These are phyloP conservation scores for Suhomyces panamericanus DNA, from an alignment of 1,139 yeast genomes.

Conservation along the genomic window DNA sequence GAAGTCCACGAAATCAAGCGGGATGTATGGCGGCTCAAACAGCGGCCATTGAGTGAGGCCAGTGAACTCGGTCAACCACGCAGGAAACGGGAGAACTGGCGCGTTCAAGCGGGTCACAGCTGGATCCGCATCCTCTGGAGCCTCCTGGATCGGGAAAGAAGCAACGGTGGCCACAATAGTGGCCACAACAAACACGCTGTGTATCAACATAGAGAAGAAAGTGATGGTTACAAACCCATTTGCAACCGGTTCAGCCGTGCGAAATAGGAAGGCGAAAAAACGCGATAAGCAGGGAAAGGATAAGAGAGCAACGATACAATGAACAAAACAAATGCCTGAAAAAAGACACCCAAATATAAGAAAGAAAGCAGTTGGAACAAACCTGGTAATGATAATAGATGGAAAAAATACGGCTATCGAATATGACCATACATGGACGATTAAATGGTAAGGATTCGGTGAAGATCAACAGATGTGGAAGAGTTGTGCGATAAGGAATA, in stretches of 20 bases:
- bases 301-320: no score
- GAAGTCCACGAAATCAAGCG: slow-evolving; percentile 69
- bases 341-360: no score
- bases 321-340: no score
- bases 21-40: slow-evolving; percentile 80
- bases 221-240: not conserved
- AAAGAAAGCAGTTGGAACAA: no score
- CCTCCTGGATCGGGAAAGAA: not conserved
- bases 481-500: no score
- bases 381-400: no score
- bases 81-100: slow-evolving; percentile 58
- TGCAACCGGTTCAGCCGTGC: not conserved
- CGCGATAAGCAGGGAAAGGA: not conserved
- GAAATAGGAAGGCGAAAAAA: not conserved
- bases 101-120: not conserved
- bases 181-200: not conserved
- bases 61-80: slow-evolving; percentile 76
- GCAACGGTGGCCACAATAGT: not conserved
- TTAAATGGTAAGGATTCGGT: no score
- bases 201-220: not conserved
- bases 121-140: not conserved
- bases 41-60: slow-evolving; percentile 83
- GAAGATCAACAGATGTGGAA: no score
- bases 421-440: no score
- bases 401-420: no score